A percentile compares a stretch with the other conserved stretches of the same genome.
Conservation (phyloP, 2,329 filamentous ascomycete species). For the Pezicula radicicola region DNA sequence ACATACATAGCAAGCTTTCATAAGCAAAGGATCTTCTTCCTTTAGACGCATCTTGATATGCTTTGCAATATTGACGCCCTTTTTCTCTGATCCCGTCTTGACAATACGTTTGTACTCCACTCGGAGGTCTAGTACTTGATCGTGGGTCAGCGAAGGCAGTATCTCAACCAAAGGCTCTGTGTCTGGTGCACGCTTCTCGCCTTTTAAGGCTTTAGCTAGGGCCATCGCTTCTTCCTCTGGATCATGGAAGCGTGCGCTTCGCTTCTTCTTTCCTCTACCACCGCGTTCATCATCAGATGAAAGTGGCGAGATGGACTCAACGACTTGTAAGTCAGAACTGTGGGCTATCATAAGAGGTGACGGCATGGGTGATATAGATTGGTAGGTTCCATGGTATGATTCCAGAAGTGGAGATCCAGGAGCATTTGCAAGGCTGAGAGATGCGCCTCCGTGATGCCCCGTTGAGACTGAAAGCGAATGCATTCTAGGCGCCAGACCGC, state of each 20-base stretch:
- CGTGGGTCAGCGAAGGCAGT: slow-evolving; percentile 77
- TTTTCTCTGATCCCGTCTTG: slow-evolving; percentile 69
- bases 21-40: slow-evolving; percentile 70
- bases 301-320: slow-evolving; percentile 51
- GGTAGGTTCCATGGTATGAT: slow-evolving; percentile 90
- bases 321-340: slow-evolving; percentile 36
- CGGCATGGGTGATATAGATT: slow-evolving; percentile 92
- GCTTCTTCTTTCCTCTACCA: slow-evolving; percentile 36
- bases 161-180: slow-evolving; percentile 75
- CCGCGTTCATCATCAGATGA: slow-evolving; percentile 45
- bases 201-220: slow-evolving; percentile 68
- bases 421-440: slow-evolving; percentile 48
- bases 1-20: slow-evolving; percentile 88
- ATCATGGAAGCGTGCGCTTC: slow-evolving; percentile 79
- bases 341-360: slow-evolving; percentile 65
- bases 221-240: slow-evolving; percentile 73
- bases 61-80: slow-evolving; percentile 81
- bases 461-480: slow-evolving; percentile 26
- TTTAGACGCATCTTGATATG: slow-evolving; percentile 77
- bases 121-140: slow-evolving; percentile 85
- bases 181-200: slow-evolving; percentile 59
- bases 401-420: slow-evolving; percentile 85
- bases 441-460: slow-evolving; percentile 20
- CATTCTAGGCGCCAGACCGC: slow-evolving; percentile 22
- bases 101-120: slow-evolving; percentile 86